A percentile compares a stretch with the other conserved stretches of the same genome.
These are phyloP conservation scores for Sungouiella thailandica DNA, from an alignment of 805 yeast species.

Conservation along the genomic window DNA sequence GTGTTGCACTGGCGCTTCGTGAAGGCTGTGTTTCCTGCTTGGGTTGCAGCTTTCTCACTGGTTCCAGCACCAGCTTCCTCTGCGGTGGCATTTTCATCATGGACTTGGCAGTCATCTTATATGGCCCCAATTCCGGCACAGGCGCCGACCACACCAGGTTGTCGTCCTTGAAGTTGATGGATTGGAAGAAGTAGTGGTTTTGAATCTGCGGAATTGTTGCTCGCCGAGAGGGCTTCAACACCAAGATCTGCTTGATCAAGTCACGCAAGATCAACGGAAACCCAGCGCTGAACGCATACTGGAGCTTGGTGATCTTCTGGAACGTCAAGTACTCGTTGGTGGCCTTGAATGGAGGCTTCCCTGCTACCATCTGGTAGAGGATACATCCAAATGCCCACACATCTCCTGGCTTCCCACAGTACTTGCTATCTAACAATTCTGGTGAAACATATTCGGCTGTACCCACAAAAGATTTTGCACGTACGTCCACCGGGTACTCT, in stretches of 20 bases:
- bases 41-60: slow-evolving; percentile 2
- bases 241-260: slow-evolving; percentile 60
- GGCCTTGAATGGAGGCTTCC: slow-evolving; percentile 77
- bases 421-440: slow-evolving; percentile 68
- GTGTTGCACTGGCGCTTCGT: too few species aligned
- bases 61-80: slow-evolving; percentile 1
- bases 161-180: slow-evolving; percentile 61
- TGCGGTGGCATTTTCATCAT: slow-evolving; percentile 66
- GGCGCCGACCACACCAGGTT: slow-evolving; percentile 62
- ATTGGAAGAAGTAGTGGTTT: slow-evolving; percentile 65
- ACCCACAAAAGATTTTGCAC: slow-evolving; percentile 80
- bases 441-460: slow-evolving; percentile 85
- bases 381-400: slow-evolving; percentile 62
- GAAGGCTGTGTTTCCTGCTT: slow-evolving; percentile 1
- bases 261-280: slow-evolving; percentile 59
- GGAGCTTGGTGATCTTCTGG: slow-evolving; percentile 75
- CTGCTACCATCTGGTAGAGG: slow-evolving; percentile 58
- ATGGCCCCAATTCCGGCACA: slow-evolving; percentile 68
- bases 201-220: slow-evolving; percentile 54
- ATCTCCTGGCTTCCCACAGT: slow-evolving; percentile 57
- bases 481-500: slow-evolving; percentile 57
- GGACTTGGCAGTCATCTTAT: slow-evolving; percentile 68
- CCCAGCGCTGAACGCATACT: slow-evolving; percentile 63
- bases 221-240: slow-evolving; percentile 67
- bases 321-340: slow-evolving; percentile 77